A percentile compares a stretch with the other conserved stretches of the same genome.
Conservation (phyloP, 2,329 filamentous ascomycete species). For the Pseudopyrenochaeta lycopersici region DNA sequence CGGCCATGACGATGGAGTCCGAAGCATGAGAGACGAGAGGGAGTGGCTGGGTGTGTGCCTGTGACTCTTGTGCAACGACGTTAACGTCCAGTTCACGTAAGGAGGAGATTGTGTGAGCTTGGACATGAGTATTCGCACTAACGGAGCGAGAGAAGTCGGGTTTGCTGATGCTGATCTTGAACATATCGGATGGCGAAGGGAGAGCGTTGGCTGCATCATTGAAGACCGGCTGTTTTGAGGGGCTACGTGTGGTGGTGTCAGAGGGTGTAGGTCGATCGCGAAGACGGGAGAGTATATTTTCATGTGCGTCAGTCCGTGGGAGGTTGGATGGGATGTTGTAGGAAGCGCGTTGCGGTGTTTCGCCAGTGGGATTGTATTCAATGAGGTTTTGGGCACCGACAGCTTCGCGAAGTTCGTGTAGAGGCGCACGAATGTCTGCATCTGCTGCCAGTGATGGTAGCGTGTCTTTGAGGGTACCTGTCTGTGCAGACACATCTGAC, state of each 20-base stretch:
- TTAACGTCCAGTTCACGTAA: slow-evolving; percentile 62
- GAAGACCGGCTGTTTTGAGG: slow-evolving; percentile 63
- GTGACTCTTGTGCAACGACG: slow-evolving; percentile 45
- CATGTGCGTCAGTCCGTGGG: slow-evolving; percentile 75
- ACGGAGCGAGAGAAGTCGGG: slow-evolving; percentile 37
- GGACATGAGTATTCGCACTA: slow-evolving; percentile 26
- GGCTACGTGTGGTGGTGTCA: slow-evolving; percentile 45
- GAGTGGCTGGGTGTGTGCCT: slow-evolving; percentile 40
- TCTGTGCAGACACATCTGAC: slow-evolving; percentile 70
- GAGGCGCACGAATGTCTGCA: slow-evolving; percentile 70
- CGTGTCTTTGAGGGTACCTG: slow-evolving; percentile 65
- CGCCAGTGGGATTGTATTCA: slow-evolving; percentile 86
- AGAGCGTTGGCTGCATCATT: slow-evolving; percentile 57
- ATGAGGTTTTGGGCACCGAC: slow-evolving; percentile 71
- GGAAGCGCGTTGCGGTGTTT: slow-evolving; percentile 80
- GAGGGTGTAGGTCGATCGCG: slow-evolving; percentile 47
- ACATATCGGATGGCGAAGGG: slow-evolving; percentile 38
- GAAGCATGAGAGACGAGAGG: slow-evolving; percentile 43
- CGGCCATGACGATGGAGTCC: slow-evolving; percentile 35
- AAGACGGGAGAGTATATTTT: slow-evolving; percentile 62
- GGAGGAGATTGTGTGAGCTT: slow-evolving; percentile 33
- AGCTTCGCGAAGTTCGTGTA: slow-evolving; percentile 75
- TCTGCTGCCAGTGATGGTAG: slow-evolving; percentile 67
- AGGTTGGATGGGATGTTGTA: slow-evolving; percentile 84
- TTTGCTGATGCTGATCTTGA: slow-evolving; percentile 30